Conservation (phyloP, 2,329 filamentous ascomycete species). For the Fusarium chlamydosporum region DNA sequence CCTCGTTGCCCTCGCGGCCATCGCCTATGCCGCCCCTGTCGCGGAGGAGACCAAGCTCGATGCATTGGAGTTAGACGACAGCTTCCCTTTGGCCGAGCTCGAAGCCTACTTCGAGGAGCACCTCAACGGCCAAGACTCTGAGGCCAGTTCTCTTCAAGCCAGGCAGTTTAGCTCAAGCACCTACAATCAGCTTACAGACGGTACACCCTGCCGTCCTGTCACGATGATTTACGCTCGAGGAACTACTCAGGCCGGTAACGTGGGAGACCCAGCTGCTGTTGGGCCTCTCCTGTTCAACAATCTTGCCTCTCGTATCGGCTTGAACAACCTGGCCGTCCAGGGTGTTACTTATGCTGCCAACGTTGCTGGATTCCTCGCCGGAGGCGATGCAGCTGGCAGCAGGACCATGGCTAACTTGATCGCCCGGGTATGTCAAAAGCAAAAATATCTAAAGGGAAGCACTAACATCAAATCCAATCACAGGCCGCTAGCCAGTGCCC, state of each 20-base stretch:
- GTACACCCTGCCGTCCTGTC: constrained; percentile 14
- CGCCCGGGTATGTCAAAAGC: not conserved
- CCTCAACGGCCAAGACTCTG: not conserved
- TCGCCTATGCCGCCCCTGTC: constrained; percentile 2
- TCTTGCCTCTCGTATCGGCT: constrained; percentile 6
- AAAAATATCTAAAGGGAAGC: fast-evolving
- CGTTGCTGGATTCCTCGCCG: not conserved
- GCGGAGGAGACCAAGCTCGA: not conserved
- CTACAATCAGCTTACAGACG: constrained; percentile 15
- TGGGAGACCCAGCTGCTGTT: not conserved
- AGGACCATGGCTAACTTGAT: constrained; percentile 5
- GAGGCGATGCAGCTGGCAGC: constrained; percentile 1
- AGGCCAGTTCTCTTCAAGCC: not conserved
- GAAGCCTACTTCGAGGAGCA: constrained; percentile 2
- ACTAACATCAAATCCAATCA: not conserved
- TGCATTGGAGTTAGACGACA: not conserved
- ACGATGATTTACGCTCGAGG: constrained; percentile 17
- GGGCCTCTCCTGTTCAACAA: constrained; percentile 6
- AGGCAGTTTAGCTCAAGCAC: not conserved
- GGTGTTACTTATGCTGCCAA: constrained; percentile 6
- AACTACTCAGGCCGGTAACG: constrained; percentile 5
- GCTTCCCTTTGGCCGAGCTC: not conserved
- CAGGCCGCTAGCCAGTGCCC: constrained; percentile 11
- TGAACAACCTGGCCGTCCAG: constrained; percentile 5
- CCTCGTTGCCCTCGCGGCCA: constrained; percentile 8